These are phyloP conservation scores for Pachyrhizus erosus DNA, from an alignment of 306 rosid species.

Conservation along the genomic window DNA sequence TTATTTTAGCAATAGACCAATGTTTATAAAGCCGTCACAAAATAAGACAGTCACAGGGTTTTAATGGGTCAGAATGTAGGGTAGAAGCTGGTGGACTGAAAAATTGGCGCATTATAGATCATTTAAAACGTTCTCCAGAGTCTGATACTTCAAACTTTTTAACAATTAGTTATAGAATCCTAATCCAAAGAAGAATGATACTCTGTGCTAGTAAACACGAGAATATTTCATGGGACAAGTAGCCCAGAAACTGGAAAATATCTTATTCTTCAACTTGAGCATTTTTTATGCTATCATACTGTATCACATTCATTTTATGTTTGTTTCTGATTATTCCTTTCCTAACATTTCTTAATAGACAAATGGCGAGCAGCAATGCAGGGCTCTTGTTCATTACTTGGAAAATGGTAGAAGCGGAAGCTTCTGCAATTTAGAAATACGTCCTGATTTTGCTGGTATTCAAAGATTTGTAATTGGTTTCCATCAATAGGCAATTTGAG, in stretches of 20 bases:
- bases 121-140: background rate
- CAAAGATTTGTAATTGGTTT: constrained; percentile 82
- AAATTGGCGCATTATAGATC: background rate
- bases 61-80: background rate
- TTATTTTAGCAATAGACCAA: background rate
- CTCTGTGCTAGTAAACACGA: background rate
- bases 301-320: background rate
- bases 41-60: background rate
- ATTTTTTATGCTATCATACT: background rate
- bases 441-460: constrained; percentile 72
- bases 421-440: constrained; percentile 61
- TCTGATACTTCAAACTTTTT: background rate
- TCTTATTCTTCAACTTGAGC: background rate
- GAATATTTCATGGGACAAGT: background rate
- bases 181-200: background rate
- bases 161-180: background rate
- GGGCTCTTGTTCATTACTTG: constrained; percentile 68
- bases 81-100: background rate
- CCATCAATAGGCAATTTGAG: constrained; percentile 44
- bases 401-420: constrained; percentile 55
- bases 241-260: background rate
- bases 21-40: background rate
- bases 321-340: constrained; percentile 39
- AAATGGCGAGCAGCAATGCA: constrained; percentile 85
- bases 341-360: constrained; percentile 61